A percentile compares a stretch with the other conserved stretches of the same genome.
These are phyloP conservation scores for Alternaria viburni DNA, from an alignment of 2,329 filamentous ascomycete species.

Conservation along the genomic window DNA sequence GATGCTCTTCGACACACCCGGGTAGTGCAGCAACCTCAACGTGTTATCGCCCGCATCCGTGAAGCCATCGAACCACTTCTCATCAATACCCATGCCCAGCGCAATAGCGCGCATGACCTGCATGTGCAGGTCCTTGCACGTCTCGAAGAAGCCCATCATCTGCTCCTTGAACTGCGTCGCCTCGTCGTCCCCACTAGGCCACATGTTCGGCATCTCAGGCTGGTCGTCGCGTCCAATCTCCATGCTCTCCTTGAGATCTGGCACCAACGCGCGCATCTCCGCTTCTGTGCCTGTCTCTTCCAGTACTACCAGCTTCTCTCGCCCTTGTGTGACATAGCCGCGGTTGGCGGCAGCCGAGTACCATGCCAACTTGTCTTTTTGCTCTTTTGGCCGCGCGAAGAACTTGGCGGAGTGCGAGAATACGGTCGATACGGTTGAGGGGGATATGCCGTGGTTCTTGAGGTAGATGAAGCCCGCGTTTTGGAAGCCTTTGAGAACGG, in stretches of 20 bases:
- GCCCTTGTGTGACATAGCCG: slow-evolving; percentile 55
- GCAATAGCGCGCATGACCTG: slow-evolving; percentile 86
- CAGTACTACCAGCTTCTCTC: slow-evolving; percentile 49
- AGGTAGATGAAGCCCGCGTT: slow-evolving; percentile 89
- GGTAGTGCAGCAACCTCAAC: slow-evolving; percentile 78
- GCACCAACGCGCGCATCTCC: slow-evolving; percentile 42
- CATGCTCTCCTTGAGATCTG: slow-evolving; percentile 63
- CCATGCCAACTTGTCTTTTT: slow-evolving; percentile 51
- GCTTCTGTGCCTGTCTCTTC: slow-evolving; percentile 46
- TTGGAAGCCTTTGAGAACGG: slow-evolving; percentile 81
- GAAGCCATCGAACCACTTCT: slow-evolving; percentile 77
- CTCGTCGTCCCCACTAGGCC: slow-evolving; percentile 67
- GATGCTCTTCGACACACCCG: slow-evolving; percentile 67
- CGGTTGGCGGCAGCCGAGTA: slow-evolving; percentile 56
- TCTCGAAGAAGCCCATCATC: slow-evolving; percentile 77
- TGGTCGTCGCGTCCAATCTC: slow-evolving; percentile 68
- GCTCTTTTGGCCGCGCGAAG: slow-evolving; percentile 46
- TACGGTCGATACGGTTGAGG: slow-evolving; percentile 63
- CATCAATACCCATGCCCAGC: slow-evolving; percentile 75
- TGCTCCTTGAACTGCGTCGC: slow-evolving; percentile 69
- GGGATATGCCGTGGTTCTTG: slow-evolving; percentile 74
- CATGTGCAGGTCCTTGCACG: slow-evolving; percentile 75
- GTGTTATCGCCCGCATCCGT: slow-evolving; percentile 62
- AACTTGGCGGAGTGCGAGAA: slow-evolving; percentile 60
- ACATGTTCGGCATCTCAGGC: slow-evolving; percentile 73